Conservation (phyloP, 495 filamentous ascomycete genomes). For the Podospora pseudopauciseta region DNA sequence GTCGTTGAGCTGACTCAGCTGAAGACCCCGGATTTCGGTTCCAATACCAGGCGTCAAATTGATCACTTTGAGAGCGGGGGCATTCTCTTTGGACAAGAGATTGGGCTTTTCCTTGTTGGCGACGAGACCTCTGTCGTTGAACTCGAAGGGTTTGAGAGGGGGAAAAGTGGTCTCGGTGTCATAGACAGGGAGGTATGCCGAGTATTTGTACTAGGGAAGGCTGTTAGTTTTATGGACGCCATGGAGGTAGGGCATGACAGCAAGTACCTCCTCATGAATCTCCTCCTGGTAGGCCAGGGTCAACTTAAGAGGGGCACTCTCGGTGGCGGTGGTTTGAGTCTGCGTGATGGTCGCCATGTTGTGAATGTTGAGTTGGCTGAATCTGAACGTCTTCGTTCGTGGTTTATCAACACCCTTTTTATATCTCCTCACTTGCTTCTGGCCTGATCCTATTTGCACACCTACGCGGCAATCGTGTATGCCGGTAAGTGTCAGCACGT, state of each 20-base stretch:
- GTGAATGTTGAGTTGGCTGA: neutral
- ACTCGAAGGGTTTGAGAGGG: conserved; percentile 56
- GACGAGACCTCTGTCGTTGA: conserved; percentile 55
- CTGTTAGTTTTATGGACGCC: neutral
- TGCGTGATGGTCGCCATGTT: conserved; percentile 7
- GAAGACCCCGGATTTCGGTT: conserved; percentile 67
- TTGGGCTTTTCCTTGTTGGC: conserved; percentile 56
- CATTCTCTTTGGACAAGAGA: conserved; percentile 44
- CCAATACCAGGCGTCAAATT: conserved; percentile 68
- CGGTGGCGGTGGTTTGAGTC: conserved; percentile 18
- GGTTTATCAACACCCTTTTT: neutral
- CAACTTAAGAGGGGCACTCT: conserved; percentile 19
- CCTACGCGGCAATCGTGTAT: neutral
- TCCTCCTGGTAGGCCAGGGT: conserved; percentile 25
- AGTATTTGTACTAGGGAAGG: conserved; percentile 48
- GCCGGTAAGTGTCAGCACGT: conserved; percentile 14
- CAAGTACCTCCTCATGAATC: conserved; percentile 23
- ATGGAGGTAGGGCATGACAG: neutral
- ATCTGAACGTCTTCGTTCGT: neutral
- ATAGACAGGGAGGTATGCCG: conserved; percentile 61
- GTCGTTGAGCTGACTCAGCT: conserved; percentile 63
- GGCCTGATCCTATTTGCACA: neutral
- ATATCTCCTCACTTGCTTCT: neutral
- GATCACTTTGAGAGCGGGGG: conserved; percentile 41
- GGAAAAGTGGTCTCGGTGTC: conserved; percentile 58